Base-by-base conservation (phyloP, 768 basidiomycete species). In the Boletus vermiculosoides region DNA sequence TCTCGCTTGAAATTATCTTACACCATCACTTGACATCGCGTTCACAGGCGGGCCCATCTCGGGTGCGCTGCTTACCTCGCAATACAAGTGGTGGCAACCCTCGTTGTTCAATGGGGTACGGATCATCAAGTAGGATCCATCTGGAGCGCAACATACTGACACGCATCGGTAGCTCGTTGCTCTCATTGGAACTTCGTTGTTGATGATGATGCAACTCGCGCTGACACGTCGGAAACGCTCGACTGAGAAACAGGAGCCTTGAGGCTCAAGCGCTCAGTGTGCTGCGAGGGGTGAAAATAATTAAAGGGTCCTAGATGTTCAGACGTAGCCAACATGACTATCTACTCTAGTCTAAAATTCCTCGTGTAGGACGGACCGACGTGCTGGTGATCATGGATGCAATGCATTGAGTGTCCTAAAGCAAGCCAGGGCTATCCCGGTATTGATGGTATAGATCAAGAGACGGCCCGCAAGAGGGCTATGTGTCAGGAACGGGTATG, bases 401-500 rank as follows among this genome's bases (percentile, higher is more conserved):
- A 88, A 61, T 18, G 67, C 64, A 63, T 93, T 92, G 50, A 92
- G 70, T 2, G 70, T 55, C 66, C 77, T 76, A 66, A 92, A 87
- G 6, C 81, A 81, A 12, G 75, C 40, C 37, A 83, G 74, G 2
- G 85, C 86, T 23, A 88, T 70, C 1, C 73, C 51, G 0, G 80
- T 77, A 1, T 82, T 78, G 7, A 71, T 77, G 34, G 66, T 64
- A 71, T 93, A 94, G 37, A 92, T 89, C 8, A 67, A 71, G 13
- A 85, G 59, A 15, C 90, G 80, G 31, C 77, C 71, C 9, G 65
- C 60, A 20, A 85, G 73, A 0, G 82, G 73, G 65, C 79, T 85
- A 18, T 85, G 62, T 0, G 84, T 89, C 56, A 94, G 75, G 74
- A 94, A 93, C 0, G 92, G 92, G 71, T 94, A 93, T 28, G 91